Evolutionary conservation across 805 yeast genomes (phyloP).

Genomic region (Ogataea chonburiensis): DNA sequence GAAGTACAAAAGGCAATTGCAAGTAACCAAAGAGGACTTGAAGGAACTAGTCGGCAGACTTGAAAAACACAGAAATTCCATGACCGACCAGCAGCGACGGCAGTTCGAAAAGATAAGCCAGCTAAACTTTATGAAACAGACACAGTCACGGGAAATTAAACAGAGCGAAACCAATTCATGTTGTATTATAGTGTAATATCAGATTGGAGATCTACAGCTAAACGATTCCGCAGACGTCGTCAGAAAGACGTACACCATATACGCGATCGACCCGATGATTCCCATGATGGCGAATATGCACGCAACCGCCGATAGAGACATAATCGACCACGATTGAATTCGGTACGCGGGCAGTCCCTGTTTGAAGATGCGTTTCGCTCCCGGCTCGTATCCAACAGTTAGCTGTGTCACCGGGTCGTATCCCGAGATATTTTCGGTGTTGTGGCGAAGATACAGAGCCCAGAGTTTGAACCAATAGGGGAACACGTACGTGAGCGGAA

Average conservation of each 20-base stretch:
- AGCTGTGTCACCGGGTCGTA: slow-evolving; percentile 15
- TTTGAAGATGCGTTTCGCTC: background rate
- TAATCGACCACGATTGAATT: background rate
- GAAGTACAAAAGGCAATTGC: slow-evolving; percentile 6
- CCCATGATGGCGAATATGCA: slow-evolving; percentile 19
- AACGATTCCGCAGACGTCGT: slow-evolving; percentile 27
- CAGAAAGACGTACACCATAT: slow-evolving; percentile 24
- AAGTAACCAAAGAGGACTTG: slow-evolving; percentile 3
- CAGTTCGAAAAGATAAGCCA: slow-evolving; percentile 5
- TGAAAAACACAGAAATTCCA: background rate
- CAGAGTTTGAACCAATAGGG: slow-evolving; percentile 24
- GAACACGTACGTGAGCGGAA: slow-evolving; percentile 31
- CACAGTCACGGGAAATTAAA: no score
- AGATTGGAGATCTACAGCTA: slow-evolving; percentile 30
- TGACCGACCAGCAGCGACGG: slow-evolving; percentile 8
- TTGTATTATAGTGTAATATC: slow-evolving; percentile 6
- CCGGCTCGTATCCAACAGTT: slow-evolving; percentile 4
- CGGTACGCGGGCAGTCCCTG: background rate
- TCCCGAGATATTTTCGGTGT: slow-evolving; percentile 3
- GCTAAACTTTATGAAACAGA: no score
- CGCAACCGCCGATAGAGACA: background rate
- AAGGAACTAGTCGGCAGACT: slow-evolving; percentile 4
- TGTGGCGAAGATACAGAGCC: slow-evolving; percentile 20
- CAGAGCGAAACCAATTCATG: background rate
- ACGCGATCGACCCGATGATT: slow-evolving; percentile 26